Evolutionary conservation across 108 stramenopile genomes (phyloP), one percentile per base, ranked within the genome.

Genomic region (Schizochytrium sp.): DNA sequence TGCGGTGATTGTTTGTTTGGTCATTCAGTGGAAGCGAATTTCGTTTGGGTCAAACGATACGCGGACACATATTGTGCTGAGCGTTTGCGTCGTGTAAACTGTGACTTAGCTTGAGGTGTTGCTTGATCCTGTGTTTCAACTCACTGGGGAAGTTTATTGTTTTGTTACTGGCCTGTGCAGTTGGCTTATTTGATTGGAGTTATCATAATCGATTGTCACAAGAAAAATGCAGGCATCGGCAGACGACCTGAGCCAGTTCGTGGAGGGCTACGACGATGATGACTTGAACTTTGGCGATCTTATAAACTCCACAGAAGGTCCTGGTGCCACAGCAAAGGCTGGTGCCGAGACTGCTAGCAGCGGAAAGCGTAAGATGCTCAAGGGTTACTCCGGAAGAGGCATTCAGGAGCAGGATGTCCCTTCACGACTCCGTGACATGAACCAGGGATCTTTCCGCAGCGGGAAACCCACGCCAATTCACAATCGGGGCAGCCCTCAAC

Each of bases 371-470:
- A 83, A 55, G 76, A 55, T 83, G 47, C 12, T 55, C 12, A 83
- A 83, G 53, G 76, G 53, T 1, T 83, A 83, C 76, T 83, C 76
- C 5, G 76, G 76, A 10, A 47, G 76, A 47, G 53, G 47, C 10
- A 55, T 55, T 55, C 2, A 1, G 3, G 76, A 83, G 15, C 17
- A 83, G 45, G 10, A 46, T 13, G 76, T 83, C 8, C 49, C 53
- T 8, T 38, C 64, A 5, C 76, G 76, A 8, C 3, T 55, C 17
- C 76, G 76, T 55, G 53, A 83, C 47, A 55, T 55, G 47, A 28
- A 83, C 76, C 76, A 83, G 8, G 76, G 76, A 13, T 83, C 76
- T 1, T 83, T 83, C 28, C 76, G 76, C 13, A 83, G 50, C 47
- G 76, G 53, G 15, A 2, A 53, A 28, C 76, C 76, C 8, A 1